phyloP scores from a whole-genome alignment of 495 filamentous ascomycete genomes.

The Trichoderma erinaceum region DNA sequence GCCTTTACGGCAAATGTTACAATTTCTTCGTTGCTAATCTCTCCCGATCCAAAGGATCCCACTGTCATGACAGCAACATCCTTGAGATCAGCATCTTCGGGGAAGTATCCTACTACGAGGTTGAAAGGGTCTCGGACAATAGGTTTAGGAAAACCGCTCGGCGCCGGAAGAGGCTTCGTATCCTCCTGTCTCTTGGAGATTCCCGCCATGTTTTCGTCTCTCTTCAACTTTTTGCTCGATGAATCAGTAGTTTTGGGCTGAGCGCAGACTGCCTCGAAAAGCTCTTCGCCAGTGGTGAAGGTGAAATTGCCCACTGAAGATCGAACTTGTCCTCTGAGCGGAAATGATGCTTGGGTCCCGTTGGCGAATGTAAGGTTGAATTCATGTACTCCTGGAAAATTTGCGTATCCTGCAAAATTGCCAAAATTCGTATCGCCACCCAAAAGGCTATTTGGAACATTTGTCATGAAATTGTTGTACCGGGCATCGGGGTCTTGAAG shows the following conservation, averaged over 20 bases:
- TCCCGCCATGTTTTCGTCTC: not conserved
- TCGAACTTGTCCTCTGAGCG: not conserved
- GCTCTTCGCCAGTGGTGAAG: not conserved
- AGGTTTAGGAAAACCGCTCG: slow-evolving; percentile 21
- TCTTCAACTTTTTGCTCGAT: not conserved
- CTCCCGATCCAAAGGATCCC: too few relatives aligned
- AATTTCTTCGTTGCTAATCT: too few relatives aligned
- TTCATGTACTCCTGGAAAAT: not conserved
- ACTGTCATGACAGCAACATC: slow-evolving; percentile 36
- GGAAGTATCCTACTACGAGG: slow-evolving; percentile 30
- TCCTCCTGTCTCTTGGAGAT: not conserved
- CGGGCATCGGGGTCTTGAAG: slow-evolving; percentile 32
- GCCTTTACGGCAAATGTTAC: slow-evolving; percentile 37
- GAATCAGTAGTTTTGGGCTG: not conserved
- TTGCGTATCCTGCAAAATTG: not conserved
- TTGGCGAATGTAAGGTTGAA: slow-evolving; percentile 3
- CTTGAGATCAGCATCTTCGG: slow-evolving; percentile 35
- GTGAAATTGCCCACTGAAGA: not conserved
- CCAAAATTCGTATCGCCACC: not conserved
- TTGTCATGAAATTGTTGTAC: slow-evolving; percentile 33
- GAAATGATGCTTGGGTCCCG: not conserved
- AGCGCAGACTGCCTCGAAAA: not conserved
- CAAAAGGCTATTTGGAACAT: not conserved
- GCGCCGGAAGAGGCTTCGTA: not conserved
- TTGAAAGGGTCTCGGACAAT: slow-evolving; percentile 24